These are phyloP conservation scores for Starmerella powellii DNA, from an alignment of 805 yeast genomes.

Conservation along the genomic window DNA sequence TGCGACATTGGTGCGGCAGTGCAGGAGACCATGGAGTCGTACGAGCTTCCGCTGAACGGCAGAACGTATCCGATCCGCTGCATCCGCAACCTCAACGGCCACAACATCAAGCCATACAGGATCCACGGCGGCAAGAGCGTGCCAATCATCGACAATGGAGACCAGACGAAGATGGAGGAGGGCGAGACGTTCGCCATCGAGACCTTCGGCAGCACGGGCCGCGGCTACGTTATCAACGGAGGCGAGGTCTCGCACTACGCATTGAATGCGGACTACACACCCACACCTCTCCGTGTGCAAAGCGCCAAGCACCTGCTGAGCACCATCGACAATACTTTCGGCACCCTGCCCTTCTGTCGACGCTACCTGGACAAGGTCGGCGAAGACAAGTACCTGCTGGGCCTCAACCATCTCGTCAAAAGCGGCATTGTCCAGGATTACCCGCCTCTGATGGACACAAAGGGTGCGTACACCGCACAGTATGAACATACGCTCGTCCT, in stretches of 20 bases:
- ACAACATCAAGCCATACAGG: slow-evolving; percentile 67
- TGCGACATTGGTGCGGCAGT: slow-evolving; percentile 93
- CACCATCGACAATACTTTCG: slow-evolving; percentile 69
- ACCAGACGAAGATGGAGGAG: slow-evolving; percentile 95
- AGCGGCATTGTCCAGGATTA: slow-evolving; percentile 85
- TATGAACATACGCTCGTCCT: slow-evolving; percentile 86
- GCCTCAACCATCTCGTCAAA: slow-evolving; percentile 71
- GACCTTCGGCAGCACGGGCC: slow-evolving; percentile 94
- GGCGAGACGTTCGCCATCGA: slow-evolving; percentile 97
- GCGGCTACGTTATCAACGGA: slow-evolving; percentile 70
- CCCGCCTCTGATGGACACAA: slow-evolving; percentile 77
- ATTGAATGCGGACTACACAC: slow-evolving; percentile 39
- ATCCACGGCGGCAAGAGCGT: slow-evolving; percentile 95
- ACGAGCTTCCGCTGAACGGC: slow-evolving; percentile 85
- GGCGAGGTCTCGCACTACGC: slow-evolving; percentile 97
- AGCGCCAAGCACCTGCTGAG: slow-evolving; percentile 58
- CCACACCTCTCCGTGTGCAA: slow-evolving; percentile 43
- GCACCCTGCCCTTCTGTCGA: slow-evolving; percentile 93
- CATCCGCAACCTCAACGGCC: slow-evolving; percentile 89
- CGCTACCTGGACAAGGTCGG: slow-evolving; percentile 85
- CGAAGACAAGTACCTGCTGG: slow-evolving; percentile 80
- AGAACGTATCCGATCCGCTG: slow-evolving; percentile 73
- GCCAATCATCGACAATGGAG: slow-evolving; percentile 89
- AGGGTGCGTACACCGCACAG: slow-evolving; percentile 90
- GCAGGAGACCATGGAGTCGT: slow-evolving; percentile 94